Percentiles rank a stretch among this genome's conserved stretches.
Evolutionary conservation across 164 flowering plant species (phyloP).

Genomic region (Houttuynia cordata): DNA sequence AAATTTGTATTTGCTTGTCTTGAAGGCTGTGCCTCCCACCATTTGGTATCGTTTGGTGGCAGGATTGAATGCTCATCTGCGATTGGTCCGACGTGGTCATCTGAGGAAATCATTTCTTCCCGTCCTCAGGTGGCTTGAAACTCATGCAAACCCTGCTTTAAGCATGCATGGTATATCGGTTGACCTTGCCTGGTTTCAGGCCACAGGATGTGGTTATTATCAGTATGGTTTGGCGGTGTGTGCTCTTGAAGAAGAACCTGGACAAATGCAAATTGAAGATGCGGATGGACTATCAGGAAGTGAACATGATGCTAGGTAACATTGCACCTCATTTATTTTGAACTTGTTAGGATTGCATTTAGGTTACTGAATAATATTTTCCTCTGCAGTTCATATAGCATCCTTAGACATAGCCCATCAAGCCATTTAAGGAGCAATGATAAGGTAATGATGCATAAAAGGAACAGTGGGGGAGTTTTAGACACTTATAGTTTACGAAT

Average conservation of each 20-base stretch:
- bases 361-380: no score
- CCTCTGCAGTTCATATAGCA: conserved; percentile 19
- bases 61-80: conserved; percentile 88
- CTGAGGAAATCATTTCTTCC: conserved; percentile 41
- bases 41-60: conserved; percentile 88
- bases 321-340: neutral
- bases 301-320: conserved; percentile 40
- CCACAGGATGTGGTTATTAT: conserved; percentile 53
- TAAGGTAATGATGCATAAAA: conserved; percentile 22
- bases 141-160: conserved; percentile 73
- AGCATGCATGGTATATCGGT: conserved; percentile 46
- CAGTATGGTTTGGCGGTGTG: conserved; percentile 71
- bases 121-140: conserved; percentile 69
- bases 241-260: conserved; percentile 34
- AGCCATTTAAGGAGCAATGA: conserved; percentile 27
- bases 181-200: conserved; percentile 74
- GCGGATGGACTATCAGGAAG: conserved; percentile 15
- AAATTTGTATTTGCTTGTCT: neutral
- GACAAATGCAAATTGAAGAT: conserved; percentile 16
- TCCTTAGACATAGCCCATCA: conserved; percentile 16
- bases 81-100: conserved; percentile 67
- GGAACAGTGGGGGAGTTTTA: conserved; percentile 42
- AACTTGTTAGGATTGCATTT: neutral
- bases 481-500: conserved; percentile 42
- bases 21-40: conserved; percentile 80